These are phyloP conservation scores for Malassezia sp. DNA, from an alignment of 1,284 basidiomycete species.

Conservation along the genomic window DNA sequence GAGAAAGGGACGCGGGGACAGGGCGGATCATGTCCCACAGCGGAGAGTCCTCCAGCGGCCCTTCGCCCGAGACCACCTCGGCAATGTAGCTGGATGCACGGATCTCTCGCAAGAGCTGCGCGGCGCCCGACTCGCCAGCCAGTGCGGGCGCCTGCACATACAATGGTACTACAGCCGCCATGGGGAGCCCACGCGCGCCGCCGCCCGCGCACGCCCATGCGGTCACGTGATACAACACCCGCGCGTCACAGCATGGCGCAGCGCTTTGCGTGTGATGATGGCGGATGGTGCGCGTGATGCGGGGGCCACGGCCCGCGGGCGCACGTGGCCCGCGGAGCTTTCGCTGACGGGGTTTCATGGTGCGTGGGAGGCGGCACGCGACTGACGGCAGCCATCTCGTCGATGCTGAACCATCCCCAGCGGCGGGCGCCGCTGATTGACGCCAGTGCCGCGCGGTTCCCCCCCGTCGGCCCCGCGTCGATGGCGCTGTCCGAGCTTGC, in stretches of 20 bases:
- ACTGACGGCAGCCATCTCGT: constrained; percentile 24
- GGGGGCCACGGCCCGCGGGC: background rate
- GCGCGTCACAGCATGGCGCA: no score
- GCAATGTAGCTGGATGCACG: constrained; percentile 28
- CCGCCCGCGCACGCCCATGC: background rate
- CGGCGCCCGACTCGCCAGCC: no score
- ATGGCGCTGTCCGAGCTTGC: constrained; percentile 32
- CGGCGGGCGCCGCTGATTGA: constrained; percentile 37
- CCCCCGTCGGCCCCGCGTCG: constrained; percentile 23
- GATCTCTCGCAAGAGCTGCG: constrained; percentile 21
- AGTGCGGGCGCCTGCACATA: constrained; percentile 1
- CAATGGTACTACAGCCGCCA: constrained; percentile 1
- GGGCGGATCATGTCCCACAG: constrained; percentile 23
- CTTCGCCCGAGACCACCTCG: constrained; percentile 32
- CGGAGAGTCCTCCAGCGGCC: constrained; percentile 22
- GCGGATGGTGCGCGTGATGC: no score
- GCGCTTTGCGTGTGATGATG: background rate
- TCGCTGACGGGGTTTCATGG: constrained; percentile 27
- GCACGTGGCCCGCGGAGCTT: background rate
- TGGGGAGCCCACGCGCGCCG: no score
- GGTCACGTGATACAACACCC: background rate
- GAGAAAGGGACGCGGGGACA: background rate
- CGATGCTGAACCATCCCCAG: constrained; percentile 42
- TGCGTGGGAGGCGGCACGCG: background rate
- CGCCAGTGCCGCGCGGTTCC: constrained; percentile 35